phyloP scores from a whole-genome alignment of 1,139 yeast species.

The Yamadazyma membranifaciens region DNA sequence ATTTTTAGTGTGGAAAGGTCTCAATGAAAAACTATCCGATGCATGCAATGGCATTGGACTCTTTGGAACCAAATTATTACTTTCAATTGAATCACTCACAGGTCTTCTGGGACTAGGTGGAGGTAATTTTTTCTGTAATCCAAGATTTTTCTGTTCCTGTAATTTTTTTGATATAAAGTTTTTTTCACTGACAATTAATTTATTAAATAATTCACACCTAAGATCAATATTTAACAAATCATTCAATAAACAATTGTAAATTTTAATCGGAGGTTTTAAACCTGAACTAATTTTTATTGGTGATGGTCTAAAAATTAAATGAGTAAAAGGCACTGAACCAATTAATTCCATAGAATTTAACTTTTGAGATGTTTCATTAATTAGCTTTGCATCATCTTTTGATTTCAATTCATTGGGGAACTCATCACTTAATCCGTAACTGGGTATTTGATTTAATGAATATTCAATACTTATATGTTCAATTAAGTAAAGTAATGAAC shows the following conservation, averaged over 20 bases:
- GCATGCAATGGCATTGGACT: constrained; percentile 12
- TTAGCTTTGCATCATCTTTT: constrained; percentile 11
- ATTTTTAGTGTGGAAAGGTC: constrained; percentile 43
- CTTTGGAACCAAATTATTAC: constrained; percentile 2
- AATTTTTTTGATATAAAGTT: constrained; percentile 29
- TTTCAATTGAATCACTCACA: constrained; percentile 2
- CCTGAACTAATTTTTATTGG: constrained; percentile 36
- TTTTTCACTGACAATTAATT: constrained; percentile 31
- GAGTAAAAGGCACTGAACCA: constrained; percentile 43
- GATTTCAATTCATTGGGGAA: constrained; percentile 18
- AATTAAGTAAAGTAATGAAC: constrained; percentile 35
- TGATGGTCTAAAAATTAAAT: constrained; percentile 43
- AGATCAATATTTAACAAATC: constrained; percentile 29
- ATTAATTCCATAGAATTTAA: constrained; percentile 39
- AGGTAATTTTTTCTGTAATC: constrained; percentile 25
- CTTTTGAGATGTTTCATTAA: constrained; percentile 15
- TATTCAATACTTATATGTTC: constrained; percentile 35
- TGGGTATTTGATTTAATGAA: constrained; percentile 23
- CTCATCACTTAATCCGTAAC: constrained; percentile 32
- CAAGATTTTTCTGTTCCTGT: constrained; percentile 26
- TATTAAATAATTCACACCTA: constrained; percentile 24
- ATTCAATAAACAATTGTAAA: constrained; percentile 25
- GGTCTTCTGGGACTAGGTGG: constrained; percentile 18
- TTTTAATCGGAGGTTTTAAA: constrained; percentile 39
- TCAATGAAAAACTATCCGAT: constrained; percentile 34